phyloP scores from a whole-genome alignment of 1,284 basidiomycete genomes.

The Pterula multifida region DNA sequence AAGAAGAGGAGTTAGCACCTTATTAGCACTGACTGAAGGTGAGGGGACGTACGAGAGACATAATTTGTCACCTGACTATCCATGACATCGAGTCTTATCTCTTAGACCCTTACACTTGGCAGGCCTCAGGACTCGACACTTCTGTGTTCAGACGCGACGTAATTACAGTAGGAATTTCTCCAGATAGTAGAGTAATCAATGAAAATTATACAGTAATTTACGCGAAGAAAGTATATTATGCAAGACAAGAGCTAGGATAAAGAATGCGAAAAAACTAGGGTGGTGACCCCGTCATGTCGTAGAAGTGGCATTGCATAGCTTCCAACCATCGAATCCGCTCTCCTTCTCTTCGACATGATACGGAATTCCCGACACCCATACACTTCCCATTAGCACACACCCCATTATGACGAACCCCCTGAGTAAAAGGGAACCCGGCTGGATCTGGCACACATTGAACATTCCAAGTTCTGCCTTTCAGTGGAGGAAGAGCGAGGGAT shows the following conservation, averaged over 20 bases:
- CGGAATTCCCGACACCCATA: conserved; percentile 16
- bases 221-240: not conserved
- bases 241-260: not conserved
- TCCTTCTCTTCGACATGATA: not conserved
- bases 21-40: not conserved
- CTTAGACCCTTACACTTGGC: not conserved
- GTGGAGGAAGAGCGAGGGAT: conserved; percentile 22
- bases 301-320: not conserved
- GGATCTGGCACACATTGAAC: conserved; percentile 22
- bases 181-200: not conserved
- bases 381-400: conserved; percentile 21
- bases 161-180: not conserved
- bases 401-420: conserved; percentile 11
- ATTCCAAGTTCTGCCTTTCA: conserved; percentile 11
- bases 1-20: not conserved
- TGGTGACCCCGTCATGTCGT: not conserved
- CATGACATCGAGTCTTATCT: not conserved
- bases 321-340: not conserved
- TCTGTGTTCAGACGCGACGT: not conserved
- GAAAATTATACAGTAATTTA: not conserved
- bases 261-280: not conserved
- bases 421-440: conserved; percentile 13
- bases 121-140: not conserved
- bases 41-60: conserved; percentile 1
- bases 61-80: not conserved